A percentile compares a stretch with the other conserved stretches of the same genome.
Evolutionary conservation across 1,139 yeast genomes (phyloP).

Genomic region (Wickerhamomyces sp.): DNA sequence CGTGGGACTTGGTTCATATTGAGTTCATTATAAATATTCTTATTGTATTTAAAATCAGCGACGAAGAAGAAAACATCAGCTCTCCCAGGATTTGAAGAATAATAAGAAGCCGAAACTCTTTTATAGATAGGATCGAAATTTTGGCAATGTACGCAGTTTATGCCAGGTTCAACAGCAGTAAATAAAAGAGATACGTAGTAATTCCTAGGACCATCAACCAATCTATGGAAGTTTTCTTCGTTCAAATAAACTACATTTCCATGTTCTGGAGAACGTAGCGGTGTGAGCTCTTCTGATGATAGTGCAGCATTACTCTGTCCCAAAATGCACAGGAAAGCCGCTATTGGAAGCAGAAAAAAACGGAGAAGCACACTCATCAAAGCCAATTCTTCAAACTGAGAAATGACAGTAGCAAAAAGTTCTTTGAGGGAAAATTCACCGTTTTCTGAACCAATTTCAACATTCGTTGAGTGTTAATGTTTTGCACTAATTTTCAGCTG

Average conservation of each 20-base stretch:
- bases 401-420: not conserved
- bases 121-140: constrained; percentile 37
- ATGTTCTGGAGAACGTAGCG: constrained; percentile 5
- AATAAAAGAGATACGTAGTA: constrained; percentile 40
- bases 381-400: not conserved
- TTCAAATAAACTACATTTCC: constrained; percentile 13
- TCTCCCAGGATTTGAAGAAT: constrained; percentile 35
- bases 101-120: constrained; percentile 41
- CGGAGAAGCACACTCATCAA: not conserved
- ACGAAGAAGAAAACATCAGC: constrained; percentile 42
- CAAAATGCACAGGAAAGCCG: not conserved
- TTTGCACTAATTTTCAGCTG: not conserved
- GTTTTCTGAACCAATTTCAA: no score
- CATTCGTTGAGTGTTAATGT: no score
- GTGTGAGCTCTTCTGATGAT: constrained; percentile 8
- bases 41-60: constrained; percentile 45
- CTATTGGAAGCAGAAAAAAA: not conserved
- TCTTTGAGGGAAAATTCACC: no score
- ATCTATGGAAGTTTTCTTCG: constrained; percentile 26
- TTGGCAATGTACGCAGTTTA: constrained; percentile 39
- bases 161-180: constrained; percentile 37
- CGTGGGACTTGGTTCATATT: constrained; percentile 53
- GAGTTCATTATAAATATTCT: constrained; percentile 37
- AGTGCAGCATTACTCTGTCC: constrained; percentile 5
- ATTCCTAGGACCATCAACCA: constrained; percentile 33